Percentiles rank a stretch among this genome's conserved stretches.
Evolutionary conservation across 1,139 yeast genomes (phyloP).

Genomic region (Yamadazyma triangularis): DNA sequence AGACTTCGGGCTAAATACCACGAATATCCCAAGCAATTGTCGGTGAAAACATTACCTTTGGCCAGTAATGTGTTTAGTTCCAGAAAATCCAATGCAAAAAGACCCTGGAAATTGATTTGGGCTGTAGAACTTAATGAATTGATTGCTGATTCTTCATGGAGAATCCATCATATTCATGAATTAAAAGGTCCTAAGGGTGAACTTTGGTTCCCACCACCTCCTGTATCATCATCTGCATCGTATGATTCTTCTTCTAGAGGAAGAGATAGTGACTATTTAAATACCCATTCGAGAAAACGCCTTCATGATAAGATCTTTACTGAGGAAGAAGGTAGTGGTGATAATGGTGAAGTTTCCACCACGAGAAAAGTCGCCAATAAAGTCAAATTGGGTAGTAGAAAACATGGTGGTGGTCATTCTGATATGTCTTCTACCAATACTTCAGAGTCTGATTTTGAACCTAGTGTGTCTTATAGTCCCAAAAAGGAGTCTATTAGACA

Average conservation of each 20-base stretch:
- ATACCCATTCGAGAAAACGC: constrained; percentile 7
- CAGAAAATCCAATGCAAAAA: constrained; percentile 23
- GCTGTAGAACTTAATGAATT: constrained; percentile 63
- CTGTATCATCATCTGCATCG: constrained; percentile 2
- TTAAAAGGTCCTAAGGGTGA: constrained; percentile 51
- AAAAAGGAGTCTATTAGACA: constrained; percentile 3
- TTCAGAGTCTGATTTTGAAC: neutral
- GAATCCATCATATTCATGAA: constrained; percentile 61
- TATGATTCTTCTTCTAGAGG: neutral
- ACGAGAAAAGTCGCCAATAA: constrained; percentile 12
- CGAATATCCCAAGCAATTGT: constrained; percentile 33
- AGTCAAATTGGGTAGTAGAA: constrained; percentile 37
- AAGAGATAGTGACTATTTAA: neutral
- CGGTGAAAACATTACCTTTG: constrained; percentile 36
- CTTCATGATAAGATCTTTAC: constrained; percentile 31
- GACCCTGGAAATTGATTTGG: constrained; percentile 50
- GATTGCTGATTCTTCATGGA: constrained; percentile 61
- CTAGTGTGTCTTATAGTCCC: neutral
- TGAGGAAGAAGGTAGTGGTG: constrained; percentile 7
- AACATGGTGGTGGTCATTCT: constrained; percentile 19
- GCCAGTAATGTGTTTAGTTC: constrained; percentile 55
- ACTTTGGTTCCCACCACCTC: constrained; percentile 48
- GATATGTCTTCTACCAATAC: neutral
- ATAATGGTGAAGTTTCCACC: neutral
- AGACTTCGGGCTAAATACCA: constrained; percentile 44